Evolutionary conservation across 176 grass and related monocot genomes (phyloP).

Genomic region (Rhipidocladum racemiflorum): DNA sequence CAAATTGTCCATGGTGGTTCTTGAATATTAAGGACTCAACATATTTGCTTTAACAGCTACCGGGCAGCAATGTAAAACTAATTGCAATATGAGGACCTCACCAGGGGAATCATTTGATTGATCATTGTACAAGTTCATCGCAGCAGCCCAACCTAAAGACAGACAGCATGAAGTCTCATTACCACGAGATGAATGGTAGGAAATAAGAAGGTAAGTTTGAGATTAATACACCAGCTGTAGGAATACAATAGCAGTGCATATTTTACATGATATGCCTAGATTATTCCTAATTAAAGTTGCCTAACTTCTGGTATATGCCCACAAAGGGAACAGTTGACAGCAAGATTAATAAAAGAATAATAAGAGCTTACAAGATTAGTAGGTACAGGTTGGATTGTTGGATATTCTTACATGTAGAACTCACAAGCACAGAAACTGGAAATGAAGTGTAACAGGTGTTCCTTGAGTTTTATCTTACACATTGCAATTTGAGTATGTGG

Average conservation of each 20-base stretch:
- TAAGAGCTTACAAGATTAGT: constrained; percentile 4
- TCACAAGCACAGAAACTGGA: not conserved
- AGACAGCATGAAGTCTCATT: not conserved
- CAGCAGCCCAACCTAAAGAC: constrained; percentile 48
- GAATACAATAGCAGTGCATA: not conserved
- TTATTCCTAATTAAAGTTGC: not conserved
- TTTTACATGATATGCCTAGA: not conserved
- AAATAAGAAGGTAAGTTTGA: constrained; percentile 11
- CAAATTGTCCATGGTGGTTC: not conserved
- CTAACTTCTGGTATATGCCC: not conserved
- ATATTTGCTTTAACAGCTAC: constrained; percentile 9
- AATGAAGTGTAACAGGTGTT: constrained; percentile 20
- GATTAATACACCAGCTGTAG: not conserved
- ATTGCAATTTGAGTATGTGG: not conserved
- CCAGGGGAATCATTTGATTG: constrained; percentile 43
- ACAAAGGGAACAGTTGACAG: not conserved
- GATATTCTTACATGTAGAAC: constrained; percentile 3
- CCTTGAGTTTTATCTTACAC: not conserved
- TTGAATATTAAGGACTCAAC: constrained; percentile 3
- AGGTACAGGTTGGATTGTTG: not conserved
- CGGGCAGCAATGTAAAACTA: not conserved
- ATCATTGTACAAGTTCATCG: constrained; percentile 54
- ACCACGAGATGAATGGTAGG: not conserved
- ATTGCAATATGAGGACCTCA: constrained; percentile 25
- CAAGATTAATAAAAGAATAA: constrained; percentile 16